Percentiles rank a stretch among this genome's conserved stretches.
Conservation (phyloP, 1,139 yeast genomes). For the Wickerhamiella infanticola region DNA sequence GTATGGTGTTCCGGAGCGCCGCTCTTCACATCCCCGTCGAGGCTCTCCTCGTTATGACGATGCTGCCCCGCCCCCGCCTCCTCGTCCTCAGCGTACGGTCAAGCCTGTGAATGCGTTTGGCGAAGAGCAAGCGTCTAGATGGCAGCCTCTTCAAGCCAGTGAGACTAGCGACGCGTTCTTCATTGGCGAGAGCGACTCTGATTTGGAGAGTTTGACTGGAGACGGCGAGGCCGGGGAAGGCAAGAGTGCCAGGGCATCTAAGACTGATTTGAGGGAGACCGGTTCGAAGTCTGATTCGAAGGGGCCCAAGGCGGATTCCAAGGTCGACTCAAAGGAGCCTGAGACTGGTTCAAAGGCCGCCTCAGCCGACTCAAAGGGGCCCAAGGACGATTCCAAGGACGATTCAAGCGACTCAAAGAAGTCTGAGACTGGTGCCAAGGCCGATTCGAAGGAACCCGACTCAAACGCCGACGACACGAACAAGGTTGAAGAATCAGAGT, state of each 20-base stretch:
- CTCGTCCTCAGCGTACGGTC: slow-evolving; percentile 17
- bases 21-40: slow-evolving; percentile 9
- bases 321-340: slow-evolving; percentile 2
- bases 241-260: neutral
- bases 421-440: neutral
- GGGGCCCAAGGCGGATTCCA: slow-evolving; percentile 1
- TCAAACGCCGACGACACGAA: slow-evolving; percentile 12
- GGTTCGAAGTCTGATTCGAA: neutral
- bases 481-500: slow-evolving; percentile 2
- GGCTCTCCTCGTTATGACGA: slow-evolving; percentile 10
- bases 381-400: neutral
- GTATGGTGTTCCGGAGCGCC: slow-evolving; percentile 1
- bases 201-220: slow-evolving; percentile 13
- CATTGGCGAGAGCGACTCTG: slow-evolving; percentile 63
- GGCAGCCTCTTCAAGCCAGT: slow-evolving; percentile 46
- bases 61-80: slow-evolving; percentile 26
- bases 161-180: slow-evolving; percentile 53
- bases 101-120: slow-evolving; percentile 20
- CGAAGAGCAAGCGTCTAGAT: slow-evolving; percentile 25
- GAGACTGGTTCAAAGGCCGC: neutral
- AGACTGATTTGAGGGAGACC: neutral
- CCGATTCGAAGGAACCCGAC: slow-evolving; percentile 11
- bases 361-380: neutral
- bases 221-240: slow-evolving; percentile 7
- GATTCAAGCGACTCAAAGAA: neutral